phyloP scores from a whole-genome alignment of 352 stramenopile species.

The Globisporangium acanthophoron region DNA sequence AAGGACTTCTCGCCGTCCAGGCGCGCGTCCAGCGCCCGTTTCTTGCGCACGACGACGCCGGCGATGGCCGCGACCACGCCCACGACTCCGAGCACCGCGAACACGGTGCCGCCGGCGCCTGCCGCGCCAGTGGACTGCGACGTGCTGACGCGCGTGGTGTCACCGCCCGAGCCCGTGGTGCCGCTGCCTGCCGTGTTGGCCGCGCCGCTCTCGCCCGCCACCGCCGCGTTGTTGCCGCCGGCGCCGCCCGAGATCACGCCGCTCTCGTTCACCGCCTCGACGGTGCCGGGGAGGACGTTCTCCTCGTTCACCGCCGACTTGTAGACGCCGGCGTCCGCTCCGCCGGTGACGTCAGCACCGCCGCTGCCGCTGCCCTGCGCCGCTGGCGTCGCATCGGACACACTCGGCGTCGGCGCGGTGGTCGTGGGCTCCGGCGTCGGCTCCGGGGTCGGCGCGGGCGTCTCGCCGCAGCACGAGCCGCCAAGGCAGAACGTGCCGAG shows the following conservation, averaged over 20 bases:
- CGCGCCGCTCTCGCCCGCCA: neutral
- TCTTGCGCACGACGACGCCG: slow-evolving; percentile 50
- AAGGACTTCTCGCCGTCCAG: slow-evolving; percentile 39
- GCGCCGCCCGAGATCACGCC: slow-evolving; percentile 5
- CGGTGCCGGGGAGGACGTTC: slow-evolving; percentile 9
- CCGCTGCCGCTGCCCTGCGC: neutral
- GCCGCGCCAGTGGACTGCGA: slow-evolving; percentile 26
- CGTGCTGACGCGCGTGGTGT: slow-evolving; percentile 11
- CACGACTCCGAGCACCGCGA: slow-evolving; percentile 43
- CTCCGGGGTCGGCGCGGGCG: slow-evolving; percentile 1
- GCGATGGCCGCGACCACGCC: slow-evolving; percentile 35
- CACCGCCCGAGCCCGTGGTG: neutral
- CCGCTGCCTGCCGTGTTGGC: neutral
- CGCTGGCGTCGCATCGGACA: neutral
- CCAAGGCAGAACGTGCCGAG: slow-evolving; percentile 51
- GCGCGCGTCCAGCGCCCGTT: slow-evolving; percentile 29
- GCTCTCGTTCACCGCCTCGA: slow-evolving; percentile 1
- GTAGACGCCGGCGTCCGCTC: neutral
- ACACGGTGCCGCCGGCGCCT: slow-evolving; percentile 33
- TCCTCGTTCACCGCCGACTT: slow-evolving; percentile 9
- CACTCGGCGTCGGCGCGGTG: neutral
- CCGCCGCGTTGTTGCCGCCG: slow-evolving; percentile 6
- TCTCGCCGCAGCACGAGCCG: slow-evolving; percentile 47
- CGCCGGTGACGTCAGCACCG: neutral
- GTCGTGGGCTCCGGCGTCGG: slow-evolving; percentile 6